Conservation (phyloP, 2,329 filamentous ascomycete species). For the Ophiostoma triangulosporum region DNA sequence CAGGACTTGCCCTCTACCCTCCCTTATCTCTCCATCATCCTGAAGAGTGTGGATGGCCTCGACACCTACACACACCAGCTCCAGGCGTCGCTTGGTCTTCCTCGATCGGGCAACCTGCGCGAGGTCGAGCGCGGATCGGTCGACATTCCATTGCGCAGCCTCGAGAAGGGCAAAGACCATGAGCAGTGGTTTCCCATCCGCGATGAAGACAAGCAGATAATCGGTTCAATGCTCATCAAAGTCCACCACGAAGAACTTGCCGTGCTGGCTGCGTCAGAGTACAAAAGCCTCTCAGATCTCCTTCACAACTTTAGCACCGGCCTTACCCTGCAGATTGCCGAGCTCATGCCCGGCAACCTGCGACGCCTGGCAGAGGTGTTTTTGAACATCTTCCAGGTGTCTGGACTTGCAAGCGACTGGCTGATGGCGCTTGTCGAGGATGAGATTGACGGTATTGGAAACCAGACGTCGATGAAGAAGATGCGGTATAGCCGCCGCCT, state of each 20-base stretch:
- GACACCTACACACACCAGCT: slow-evolving; percentile 33
- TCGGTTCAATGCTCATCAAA: slow-evolving; percentile 76
- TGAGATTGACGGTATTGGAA: slow-evolving; percentile 87
- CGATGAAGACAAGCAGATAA: slow-evolving; percentile 59
- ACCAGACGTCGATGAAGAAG: slow-evolving; percentile 63
- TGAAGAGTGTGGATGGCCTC: slow-evolving; percentile 50
- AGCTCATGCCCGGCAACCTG: slow-evolving; percentile 63
- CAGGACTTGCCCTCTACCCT: slow-evolving; percentile 55
- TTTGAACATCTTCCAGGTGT: slow-evolving; percentile 90
- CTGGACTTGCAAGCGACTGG: slow-evolving; percentile 74
- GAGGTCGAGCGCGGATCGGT: slow-evolving; percentile 55
- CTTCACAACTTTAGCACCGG: slow-evolving; percentile 75
- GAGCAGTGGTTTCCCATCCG: slow-evolving; percentile 82
- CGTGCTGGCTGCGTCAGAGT: slow-evolving; percentile 75
- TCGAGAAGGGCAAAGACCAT: slow-evolving; percentile 62
- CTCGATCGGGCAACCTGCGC: slow-evolving; percentile 28
- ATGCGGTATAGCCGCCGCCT: slow-evolving; percentile 57
- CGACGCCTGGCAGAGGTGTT: slow-evolving; percentile 73
- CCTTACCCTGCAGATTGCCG: slow-evolving; percentile 72
- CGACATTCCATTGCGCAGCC: slow-evolving; percentile 67
- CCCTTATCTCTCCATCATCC: slow-evolving; percentile 54
- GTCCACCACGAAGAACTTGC: slow-evolving; percentile 78
- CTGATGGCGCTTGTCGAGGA: slow-evolving; percentile 87
- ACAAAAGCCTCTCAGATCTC: slow-evolving; percentile 67
- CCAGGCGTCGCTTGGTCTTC: slow-evolving; percentile 28